These are phyloP conservation scores for Limonium bicolor DNA, from an alignment of 148 eudicot genomes.

Conservation along the genomic window DNA sequence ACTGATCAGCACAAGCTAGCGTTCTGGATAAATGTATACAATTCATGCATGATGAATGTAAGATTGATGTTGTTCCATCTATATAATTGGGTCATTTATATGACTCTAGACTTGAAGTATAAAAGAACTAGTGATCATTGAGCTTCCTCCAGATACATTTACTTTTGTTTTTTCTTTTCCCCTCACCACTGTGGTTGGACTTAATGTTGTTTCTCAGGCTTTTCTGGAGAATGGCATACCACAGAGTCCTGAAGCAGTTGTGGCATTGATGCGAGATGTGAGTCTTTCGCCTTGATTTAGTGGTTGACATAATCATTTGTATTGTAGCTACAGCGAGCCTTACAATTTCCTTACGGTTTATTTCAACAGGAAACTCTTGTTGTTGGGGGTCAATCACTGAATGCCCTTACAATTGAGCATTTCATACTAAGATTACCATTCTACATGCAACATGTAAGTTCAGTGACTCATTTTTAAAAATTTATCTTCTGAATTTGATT, in stretches of 20 bases:
- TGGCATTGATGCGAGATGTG: conserved; percentile 67
- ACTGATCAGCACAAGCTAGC: conserved; percentile 92
- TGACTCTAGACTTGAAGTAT: background rate
- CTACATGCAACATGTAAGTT: conserved; percentile 14
- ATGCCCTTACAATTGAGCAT: conserved; percentile 27
- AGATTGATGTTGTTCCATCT: too few relatives aligned
- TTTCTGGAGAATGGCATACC: conserved; percentile 87
- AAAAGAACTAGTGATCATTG: too few relatives aligned
- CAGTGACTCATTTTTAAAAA: background rate
- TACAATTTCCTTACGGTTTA: background rate
- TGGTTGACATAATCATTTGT: background rate
- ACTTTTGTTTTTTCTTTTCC: too few relatives aligned
- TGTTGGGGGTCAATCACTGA: conserved; percentile 18
- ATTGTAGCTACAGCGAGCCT: background rate
- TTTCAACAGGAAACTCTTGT: conserved; percentile 25
- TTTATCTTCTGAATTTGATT: too few relatives aligned
- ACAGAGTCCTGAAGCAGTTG: conserved; percentile 57
- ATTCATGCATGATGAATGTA: conserved; percentile 96
- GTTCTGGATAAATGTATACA: conserved; percentile 91
- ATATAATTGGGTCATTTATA: too few relatives aligned
- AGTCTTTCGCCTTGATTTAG: background rate
- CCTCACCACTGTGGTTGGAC: too few relatives aligned
- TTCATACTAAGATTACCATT: conserved; percentile 26
- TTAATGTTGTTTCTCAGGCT: conserved; percentile 30
- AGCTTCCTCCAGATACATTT: too few relatives aligned